These are phyloP conservation scores for Aspergillus uvarum DNA, from an alignment of 2,329 filamentous ascomycete genomes.

Conservation along the genomic window DNA sequence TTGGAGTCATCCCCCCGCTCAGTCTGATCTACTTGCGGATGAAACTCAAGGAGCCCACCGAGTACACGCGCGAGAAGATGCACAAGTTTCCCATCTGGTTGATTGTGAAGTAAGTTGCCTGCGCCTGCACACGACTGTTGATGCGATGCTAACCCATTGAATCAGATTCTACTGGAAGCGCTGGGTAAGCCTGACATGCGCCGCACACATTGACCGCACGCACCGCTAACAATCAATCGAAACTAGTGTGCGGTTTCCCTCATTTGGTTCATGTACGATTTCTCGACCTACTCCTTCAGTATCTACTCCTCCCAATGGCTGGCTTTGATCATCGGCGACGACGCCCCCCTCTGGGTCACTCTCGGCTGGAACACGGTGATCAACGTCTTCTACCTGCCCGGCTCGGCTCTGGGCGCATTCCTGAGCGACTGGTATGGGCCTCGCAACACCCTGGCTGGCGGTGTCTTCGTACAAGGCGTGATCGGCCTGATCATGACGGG, in stretches of 20 bases:
- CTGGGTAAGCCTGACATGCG: constrained; percentile 44
- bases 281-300: constrained; percentile 79
- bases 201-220: no score
- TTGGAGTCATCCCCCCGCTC: constrained; percentile 75
- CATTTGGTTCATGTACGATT: constrained; percentile 89
- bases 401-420: constrained; percentile 74
- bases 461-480: constrained; percentile 69
- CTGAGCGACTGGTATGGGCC: constrained; percentile 78
- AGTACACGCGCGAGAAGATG: constrained; percentile 71
- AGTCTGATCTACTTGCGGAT: constrained; percentile 69
- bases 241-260: constrained; percentile 59
- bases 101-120: constrained; percentile 35
- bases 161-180: constrained; percentile 70
- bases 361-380: constrained; percentile 89
- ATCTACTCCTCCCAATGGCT: constrained; percentile 72
- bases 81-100: constrained; percentile 54
- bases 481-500: constrained; percentile 89
- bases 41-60: constrained; percentile 74
- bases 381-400: constrained; percentile 86
- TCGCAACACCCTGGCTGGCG: constrained; percentile 68
- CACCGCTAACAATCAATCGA: background rate
- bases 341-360: constrained; percentile 67
- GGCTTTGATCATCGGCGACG: constrained; percentile 59
- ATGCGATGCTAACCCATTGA: background rate
- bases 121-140: rapidly evolving